phyloP scores from a whole-genome alignment of 2,329 filamentous ascomycete species.

The Phaeophleospora eucalypticola region DNA sequence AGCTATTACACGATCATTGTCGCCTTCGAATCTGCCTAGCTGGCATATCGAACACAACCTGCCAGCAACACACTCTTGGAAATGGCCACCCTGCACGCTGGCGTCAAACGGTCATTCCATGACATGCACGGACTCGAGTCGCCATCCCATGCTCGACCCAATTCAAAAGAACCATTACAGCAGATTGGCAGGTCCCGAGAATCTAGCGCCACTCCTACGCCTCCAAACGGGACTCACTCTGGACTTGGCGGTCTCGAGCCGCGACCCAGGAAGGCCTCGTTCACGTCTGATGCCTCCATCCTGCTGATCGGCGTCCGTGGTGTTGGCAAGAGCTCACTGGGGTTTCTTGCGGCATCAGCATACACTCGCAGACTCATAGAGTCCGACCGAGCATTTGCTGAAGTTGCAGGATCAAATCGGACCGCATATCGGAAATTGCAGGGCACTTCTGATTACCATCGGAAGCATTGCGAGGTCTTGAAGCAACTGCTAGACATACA shows the following conservation, averaged over 20 bases:
- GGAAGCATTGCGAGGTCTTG: conserved; percentile 60
- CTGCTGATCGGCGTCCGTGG: conserved; percentile 70
- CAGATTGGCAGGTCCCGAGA: conserved; percentile 16
- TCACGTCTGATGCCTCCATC: conserved; percentile 62
- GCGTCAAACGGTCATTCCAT: conserved; percentile 28
- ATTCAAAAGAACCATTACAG: conserved; percentile 12
- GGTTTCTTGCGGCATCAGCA: conserved; percentile 68
- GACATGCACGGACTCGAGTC: conserved; percentile 23
- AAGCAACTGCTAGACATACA: conserved; percentile 58
- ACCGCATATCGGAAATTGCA: conserved; percentile 60
- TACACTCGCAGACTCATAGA: conserved; percentile 66
- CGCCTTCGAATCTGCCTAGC: too few relatives aligned
- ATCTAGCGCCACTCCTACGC: conserved; percentile 17
- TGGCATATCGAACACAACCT: too few relatives aligned
- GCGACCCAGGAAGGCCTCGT: conserved; percentile 33
- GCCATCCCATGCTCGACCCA: conserved; percentile 6
- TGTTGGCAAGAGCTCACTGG: conserved; percentile 70
- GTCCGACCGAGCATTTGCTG: conserved; percentile 63
- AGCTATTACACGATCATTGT: too few relatives aligned
- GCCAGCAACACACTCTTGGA: too few relatives aligned
- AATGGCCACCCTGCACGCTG: conserved; percentile 28
- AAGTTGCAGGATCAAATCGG: conserved; percentile 59
- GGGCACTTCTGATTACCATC: conserved; percentile 59
- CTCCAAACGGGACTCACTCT: conserved; percentile 11
- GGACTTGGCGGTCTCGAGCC: conserved; percentile 5